Evolutionary conservation across 768 basidiomycete species (phyloP), one percentile per base, ranked within the genome.

Genomic region (Leccinellum luteum): DNA sequence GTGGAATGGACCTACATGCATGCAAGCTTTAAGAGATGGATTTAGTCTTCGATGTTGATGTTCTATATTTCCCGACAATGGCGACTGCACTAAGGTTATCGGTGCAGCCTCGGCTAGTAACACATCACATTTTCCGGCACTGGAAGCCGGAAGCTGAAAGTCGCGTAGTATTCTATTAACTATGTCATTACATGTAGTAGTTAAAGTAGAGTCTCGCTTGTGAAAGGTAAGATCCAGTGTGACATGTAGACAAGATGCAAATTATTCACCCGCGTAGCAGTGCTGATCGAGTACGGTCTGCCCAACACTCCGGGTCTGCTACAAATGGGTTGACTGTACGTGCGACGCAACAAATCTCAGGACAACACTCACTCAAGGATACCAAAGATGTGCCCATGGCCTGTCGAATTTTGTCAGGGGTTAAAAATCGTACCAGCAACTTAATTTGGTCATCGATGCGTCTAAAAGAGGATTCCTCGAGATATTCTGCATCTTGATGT

Each of bases 301-400:
- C 62, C 85, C 74, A 9, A 89, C 94, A 34, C 86, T 86, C 48
- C 4, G 25, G 25, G 65, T 94, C 92, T 14, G 81, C 83, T 17
- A 99, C 79, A 0, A 92, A 89, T n/a, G 97, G 96, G 71, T 98
- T 98, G 58, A 99, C 96, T 74, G 30, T 30, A 30, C 30, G 30
- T 7, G 30, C 30, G 25, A 54, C 31, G 44, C 25, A 30, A 34
- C 28, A 27, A 13, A 32, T 17, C 54, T 25, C 3, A 17, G 41
- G 54, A 35, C 15, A 15, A 52, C 13, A 58, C 81, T 67, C 71
- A 90, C 90, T 79, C 82, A 32, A 95, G 75, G 6, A 91, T 93
- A 28, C 96, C 97, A 3, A 87, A 87, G 55, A 98, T 92, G 97
- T 98, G 13, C 94, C 97, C 89, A 98, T 89, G 28, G 94, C 87